Evolutionary conservation across 1,284 basidiomycete species (phyloP), one percentile per base, ranked within the genome.

Genomic region (Microbotryomycetes sp.): DNA sequence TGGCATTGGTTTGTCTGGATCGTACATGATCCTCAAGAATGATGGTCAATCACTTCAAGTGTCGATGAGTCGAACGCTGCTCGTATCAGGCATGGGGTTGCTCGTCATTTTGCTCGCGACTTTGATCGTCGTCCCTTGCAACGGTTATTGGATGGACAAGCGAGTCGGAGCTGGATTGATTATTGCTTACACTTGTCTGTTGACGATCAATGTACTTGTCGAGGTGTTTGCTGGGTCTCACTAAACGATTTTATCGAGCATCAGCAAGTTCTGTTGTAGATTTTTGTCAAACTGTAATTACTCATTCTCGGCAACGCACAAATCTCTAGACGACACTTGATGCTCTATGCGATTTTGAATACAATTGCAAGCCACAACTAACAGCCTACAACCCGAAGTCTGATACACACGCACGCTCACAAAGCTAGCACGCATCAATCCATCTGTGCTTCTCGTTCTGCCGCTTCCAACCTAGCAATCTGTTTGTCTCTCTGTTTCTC

Each of bases 401-500:
- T n/a, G n/a, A n/a, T n/a, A n/a, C n/a, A n/a, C n/a, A n/a, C n/a
- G n/a, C n/a, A n/a, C n/a, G n/a, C n/a, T n/a, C n/a, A 42, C 12
- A 42, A 42, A 42, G 19, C 36, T 42, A 42, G 36, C 19, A 42
- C 36, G 19, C 50, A 15, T 52, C 26, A 52, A 29, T 52, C 50
- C 50, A 52, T 16, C 25, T 52, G 50, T n/a, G 25, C 50, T 28
- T 52, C n/a, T 29, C 30, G n/a, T 23, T 26, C 49, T 15, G 52
- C 6, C 30, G 48, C 22, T 22, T 28, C 23, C 7, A 26, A 23
- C 16, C 29, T 16, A n/a, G 28, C 42, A 47, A 45, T 31, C 72
- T 69, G 87, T 89, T 83, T 82, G 76, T 94, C 90, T 62, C 92
- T 79, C 31, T 86, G 82, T 7, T 88, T 90, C 76, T 90, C 88